These are phyloP conservation scores for Penicillium decumbens DNA, from an alignment of 2,329 filamentous ascomycete species.

Conservation along the genomic window DNA sequence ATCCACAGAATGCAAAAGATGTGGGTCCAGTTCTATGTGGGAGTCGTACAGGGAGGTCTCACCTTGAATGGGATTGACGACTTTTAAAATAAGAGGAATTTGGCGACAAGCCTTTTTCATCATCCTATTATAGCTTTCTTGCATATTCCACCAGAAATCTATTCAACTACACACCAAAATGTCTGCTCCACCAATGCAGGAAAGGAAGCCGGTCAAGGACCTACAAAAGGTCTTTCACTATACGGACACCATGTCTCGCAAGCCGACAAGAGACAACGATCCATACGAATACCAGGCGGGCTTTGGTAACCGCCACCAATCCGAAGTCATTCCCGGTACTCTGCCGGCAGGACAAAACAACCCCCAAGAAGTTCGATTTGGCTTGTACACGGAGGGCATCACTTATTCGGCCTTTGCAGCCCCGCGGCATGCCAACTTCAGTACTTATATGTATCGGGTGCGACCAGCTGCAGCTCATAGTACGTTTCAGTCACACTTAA, in stretches of 20 bases:
- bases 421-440: slow-evolving; percentile 25
- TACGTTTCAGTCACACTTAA: slow-evolving; percentile 6
- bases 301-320: slow-evolving; percentile 30
- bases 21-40: slow-evolving; percentile 12
- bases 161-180: slow-evolving; percentile 20
- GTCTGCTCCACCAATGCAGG: slow-evolving; percentile 18
- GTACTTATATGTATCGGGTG: slow-evolving; percentile 28
- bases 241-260: slow-evolving; percentile 27
- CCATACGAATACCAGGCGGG: slow-evolving; percentile 30
- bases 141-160: neutral
- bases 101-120: neutral
- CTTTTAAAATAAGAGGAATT: neutral
- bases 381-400: slow-evolving; percentile 30
- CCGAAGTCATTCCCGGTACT: slow-evolving; percentile 33
- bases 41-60: neutral
- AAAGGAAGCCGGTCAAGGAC: slow-evolving; percentile 24
- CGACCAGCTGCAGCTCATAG: slow-evolving; percentile 27
- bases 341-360: slow-evolving; percentile 31
- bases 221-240: slow-evolving; percentile 30
- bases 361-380: slow-evolving; percentile 30
- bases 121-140: neutral
- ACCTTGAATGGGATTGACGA: neutral
- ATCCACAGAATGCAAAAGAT: slow-evolving; percentile 1
- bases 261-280: slow-evolving; percentile 29
- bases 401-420: slow-evolving; percentile 28